Base-by-base conservation (phyloP, 345 rosid genomes). In the Pistacia vera region DNA sequence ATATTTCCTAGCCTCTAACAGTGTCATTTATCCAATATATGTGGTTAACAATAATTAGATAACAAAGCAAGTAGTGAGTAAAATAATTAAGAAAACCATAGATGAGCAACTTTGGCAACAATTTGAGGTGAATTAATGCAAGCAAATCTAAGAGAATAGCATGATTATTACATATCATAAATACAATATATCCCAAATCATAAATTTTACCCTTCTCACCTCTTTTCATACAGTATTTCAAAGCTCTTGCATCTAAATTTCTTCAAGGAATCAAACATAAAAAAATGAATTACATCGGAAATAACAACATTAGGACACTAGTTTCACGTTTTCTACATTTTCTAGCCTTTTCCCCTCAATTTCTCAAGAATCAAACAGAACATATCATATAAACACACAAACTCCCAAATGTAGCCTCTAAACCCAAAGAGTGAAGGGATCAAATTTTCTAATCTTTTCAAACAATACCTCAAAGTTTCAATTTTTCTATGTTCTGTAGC, bases 1-100 rank as follows among this genome's bases (percentile, higher is more conserved):
- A 84, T 73, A 33, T 77, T 81, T 66, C 89, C 90, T 49, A 79
- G 68, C 77, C 98, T 97, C 94, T 81, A 55, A 78, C 75, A 79
- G 60, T 74, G 44, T 71, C 20, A 65, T 25, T 69, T 67, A 33
- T 75, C 71, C 60, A 75, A 57, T 36, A 57, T 41, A 55, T 51
- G 64, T 59, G 63, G 63, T 71, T 46, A 51, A 59, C 65, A 55
- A 73, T 36, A 5, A 59, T 63, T 49, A 35, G 64, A 54, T 46
- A 62, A 65, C 36, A 78, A 64, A 63, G 70, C 75, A 58, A 70
- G 75, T 14, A 2, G 60, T 20, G 41, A 63, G 41, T 59, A 60
- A 71, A 58, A 17, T 36, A 4, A 1, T 46, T 36, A 76, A 13
- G 35, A 49, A 51, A 57, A 59, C 51, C 70, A 61, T 25, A 36